Conservation (phyloP, 805 yeast species). For the Schwanniomyces polymorphus region DNA sequence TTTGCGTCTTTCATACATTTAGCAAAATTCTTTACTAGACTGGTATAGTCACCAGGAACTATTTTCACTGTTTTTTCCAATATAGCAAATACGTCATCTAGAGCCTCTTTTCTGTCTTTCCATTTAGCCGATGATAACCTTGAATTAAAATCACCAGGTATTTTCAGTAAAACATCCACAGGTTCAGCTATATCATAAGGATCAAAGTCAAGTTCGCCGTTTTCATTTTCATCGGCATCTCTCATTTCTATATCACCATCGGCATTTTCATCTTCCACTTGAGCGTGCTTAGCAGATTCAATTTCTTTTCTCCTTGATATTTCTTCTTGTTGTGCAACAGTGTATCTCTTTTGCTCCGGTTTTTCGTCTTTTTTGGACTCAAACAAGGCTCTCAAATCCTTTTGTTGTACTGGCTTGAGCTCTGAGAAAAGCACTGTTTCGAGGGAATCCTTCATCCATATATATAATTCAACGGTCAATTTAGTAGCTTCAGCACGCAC, state of each 20-base stretch:
- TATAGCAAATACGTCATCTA: conserved; percentile 59
- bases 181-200: conserved; percentile 73
- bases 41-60: conserved; percentile 63
- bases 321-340: conserved; percentile 53
- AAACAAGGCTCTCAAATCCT: conserved; percentile 73
- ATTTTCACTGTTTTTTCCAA: conserved; percentile 56
- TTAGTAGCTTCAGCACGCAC: conserved; percentile 79
- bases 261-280: conserved; percentile 8
- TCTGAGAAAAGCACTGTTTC: conserved; percentile 61
- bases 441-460: conserved; percentile 70
- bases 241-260: conserved; percentile 32
- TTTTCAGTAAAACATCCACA: conserved; percentile 59
- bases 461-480: conserved; percentile 66
- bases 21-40: conserved; percentile 61
- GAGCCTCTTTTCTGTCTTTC: conserved; percentile 88
- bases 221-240: conserved; percentile 13
- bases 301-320: conserved; percentile 18
- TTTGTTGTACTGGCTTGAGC: conserved; percentile 89
- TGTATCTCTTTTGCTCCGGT: conserved; percentile 50
- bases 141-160: conserved; percentile 62
- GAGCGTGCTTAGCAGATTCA: conserved; percentile 11
- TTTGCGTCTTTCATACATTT: conserved; percentile 86
- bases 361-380: conserved; percentile 42
- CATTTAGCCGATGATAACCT: conserved; percentile 68
- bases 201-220: conserved; percentile 38